These are phyloP conservation scores for Sclerotinia sclerotiorum DNA, from an alignment of 2,329 filamentous ascomycete genomes.

Conservation along the genomic window DNA sequence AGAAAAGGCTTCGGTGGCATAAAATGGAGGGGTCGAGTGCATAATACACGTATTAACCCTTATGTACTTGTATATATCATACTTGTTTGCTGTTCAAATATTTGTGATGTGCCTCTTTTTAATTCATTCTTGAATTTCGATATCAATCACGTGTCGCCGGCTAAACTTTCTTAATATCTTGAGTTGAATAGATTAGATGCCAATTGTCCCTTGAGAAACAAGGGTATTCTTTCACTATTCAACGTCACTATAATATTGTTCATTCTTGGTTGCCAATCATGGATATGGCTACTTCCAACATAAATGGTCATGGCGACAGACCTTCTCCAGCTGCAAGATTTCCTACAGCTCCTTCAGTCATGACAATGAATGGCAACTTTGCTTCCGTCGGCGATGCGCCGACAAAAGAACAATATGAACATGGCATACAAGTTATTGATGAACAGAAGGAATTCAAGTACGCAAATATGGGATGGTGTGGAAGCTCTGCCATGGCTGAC, in stretches of 20 bases:
- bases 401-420: conserved; percentile 70
- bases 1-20: not conserved
- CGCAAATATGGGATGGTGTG: conserved; percentile 38
- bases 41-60: not conserved
- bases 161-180: not conserved
- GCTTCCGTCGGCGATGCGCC: conserved; percentile 68
- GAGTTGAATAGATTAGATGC: conserved; percentile 19
- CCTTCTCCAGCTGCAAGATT: conserved; percentile 38
- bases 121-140: not conserved
- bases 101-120: not conserved
- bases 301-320: conserved; percentile 34
- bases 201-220: conserved; percentile 21
- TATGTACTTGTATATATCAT: not conserved
- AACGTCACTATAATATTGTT: conserved; percentile 17
- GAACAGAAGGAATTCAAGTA: conserved; percentile 98
- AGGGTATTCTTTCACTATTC: conserved; percentile 14
- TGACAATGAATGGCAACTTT: conserved; percentile 76
- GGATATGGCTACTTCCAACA: conserved; percentile 33
- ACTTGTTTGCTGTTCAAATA: not conserved
- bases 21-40: not conserved
- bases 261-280: conserved; percentile 22
- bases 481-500: conserved; percentile 26
- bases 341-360: conserved; percentile 39
- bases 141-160: conserved; percentile 10
- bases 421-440: conserved; percentile 96